Base-by-base conservation (phyloP, 371 early-diverging fungal genomes). In the Rhizopus stolonifer region DNA sequence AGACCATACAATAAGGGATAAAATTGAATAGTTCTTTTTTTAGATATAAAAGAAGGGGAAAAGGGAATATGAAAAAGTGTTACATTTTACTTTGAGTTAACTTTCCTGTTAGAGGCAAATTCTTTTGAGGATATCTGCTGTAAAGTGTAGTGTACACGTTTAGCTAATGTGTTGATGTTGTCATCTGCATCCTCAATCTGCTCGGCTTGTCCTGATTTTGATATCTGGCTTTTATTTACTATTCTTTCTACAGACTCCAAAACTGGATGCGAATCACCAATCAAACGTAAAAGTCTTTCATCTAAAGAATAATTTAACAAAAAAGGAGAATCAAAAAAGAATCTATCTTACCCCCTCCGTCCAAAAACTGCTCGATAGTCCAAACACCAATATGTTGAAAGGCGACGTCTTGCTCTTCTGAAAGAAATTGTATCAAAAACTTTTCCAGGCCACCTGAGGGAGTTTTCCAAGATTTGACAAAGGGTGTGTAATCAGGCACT, bases 361-460 rank as follows among this genome's bases (percentile, higher is more conserved):
- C 90, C 53, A 89, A 61, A 60, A 91, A 87, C 68, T 91, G 90
- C 24, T 90, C 85, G 54, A 93, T 81, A n/a, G 93, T 92, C 94
- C 94, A 93, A 15, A 93, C 82, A 8, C 89, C 91, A 62, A 93
- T 89, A 55, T 91, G 91, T 58, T 88, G 88, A 59, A 90, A 89
- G n/a, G 88, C 85, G 49, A 82, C 67, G 49, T 88, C 91, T 39
- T 77, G 75, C 19, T 77, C 75, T 49, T 86, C 84, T 17, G 72
- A 74, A 24, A 92, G 64, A 65, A 92, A 93, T 25, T 74, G 71
- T 6, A 80, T 72, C 49, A 93, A 62, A 44, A 92, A 93, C 25
- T 81, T 83, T 44, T 86, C 74, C 26, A 93, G 69, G 0, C 90
- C 90, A 33, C 83, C 85, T 17, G 71, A 70, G 5, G 90, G 89